A percentile compares a stretch with the other conserved stretches of the same genome.
These are phyloP conservation scores for Colletotrichum gigasporum DNA, from an alignment of 2,329 filamentous ascomycete species.

Conservation along the genomic window DNA sequence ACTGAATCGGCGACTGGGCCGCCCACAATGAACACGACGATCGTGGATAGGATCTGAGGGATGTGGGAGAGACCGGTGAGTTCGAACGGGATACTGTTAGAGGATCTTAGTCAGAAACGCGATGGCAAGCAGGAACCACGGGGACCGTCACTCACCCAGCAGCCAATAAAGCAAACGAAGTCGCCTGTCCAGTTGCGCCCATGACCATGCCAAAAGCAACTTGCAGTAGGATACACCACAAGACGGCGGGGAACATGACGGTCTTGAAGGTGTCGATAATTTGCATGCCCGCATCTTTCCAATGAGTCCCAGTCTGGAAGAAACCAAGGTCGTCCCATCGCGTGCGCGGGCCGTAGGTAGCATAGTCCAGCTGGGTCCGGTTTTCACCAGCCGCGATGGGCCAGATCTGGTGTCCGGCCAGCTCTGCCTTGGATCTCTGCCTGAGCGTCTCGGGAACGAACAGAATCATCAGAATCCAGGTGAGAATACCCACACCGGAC, in stretches of 20 bases:
- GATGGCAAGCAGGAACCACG: no score
- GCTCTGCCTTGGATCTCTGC: constrained; percentile 39
- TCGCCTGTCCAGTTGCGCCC: constrained; percentile 37
- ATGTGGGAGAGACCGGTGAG: constrained; percentile 38
- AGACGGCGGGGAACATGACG: constrained; percentile 41
- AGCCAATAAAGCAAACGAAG: not conserved
- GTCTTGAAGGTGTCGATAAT: constrained; percentile 41
- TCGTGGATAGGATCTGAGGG: constrained; percentile 31
- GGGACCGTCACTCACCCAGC: no score
- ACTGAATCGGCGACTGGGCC: constrained; percentile 40
- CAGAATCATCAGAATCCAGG: constrained; percentile 42
- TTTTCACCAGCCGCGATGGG: constrained; percentile 36
- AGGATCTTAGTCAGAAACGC: no score
- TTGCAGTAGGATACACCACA: constrained; percentile 42
- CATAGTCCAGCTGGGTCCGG: constrained; percentile 38
- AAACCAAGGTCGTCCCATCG: constrained; percentile 41
- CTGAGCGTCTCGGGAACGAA: constrained; percentile 46
- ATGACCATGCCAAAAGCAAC: constrained; percentile 39
- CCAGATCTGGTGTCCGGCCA: constrained; percentile 33
- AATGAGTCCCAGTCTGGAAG: constrained; percentile 40
- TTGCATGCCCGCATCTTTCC: constrained; percentile 30
- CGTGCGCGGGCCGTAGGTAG: constrained; percentile 37
- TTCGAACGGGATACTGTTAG: constrained; percentile 37
- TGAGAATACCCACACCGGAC: constrained; percentile 37
- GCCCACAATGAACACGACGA: constrained; percentile 34